These are phyloP conservation scores for Zygnema cylindricum DNA, from an alignment of 139 green algal species.

Conservation along the genomic window DNA sequence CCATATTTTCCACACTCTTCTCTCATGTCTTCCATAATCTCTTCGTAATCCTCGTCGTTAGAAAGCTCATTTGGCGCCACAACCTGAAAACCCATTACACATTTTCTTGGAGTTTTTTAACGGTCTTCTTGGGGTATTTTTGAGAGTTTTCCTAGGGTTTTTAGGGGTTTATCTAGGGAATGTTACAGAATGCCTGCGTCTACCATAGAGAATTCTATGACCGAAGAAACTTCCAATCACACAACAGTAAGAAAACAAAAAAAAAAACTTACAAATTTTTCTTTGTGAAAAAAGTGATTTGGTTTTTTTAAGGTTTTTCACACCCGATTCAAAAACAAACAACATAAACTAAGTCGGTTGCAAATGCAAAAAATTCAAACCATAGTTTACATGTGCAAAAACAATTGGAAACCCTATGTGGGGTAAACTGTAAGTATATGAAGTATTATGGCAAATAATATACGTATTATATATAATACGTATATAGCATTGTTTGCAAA, in stretches of 20 bases:
- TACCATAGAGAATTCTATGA: neutral
- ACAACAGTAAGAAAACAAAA: neutral
- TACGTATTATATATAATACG: too few relatives aligned
- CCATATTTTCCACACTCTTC: slow-evolving; percentile 80
- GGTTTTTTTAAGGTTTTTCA: too few relatives aligned
- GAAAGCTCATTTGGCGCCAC: slow-evolving; percentile 84
- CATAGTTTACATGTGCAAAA: too few relatives aligned
- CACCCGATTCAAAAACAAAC: too few relatives aligned
- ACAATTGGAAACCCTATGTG: too few relatives aligned
- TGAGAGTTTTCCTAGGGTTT: neutral
- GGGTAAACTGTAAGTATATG: too few relatives aligned
- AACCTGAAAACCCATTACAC: slow-evolving; percentile 37
- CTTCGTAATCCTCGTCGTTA: slow-evolving; percentile 86
- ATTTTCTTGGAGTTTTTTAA: slow-evolving; percentile 9
- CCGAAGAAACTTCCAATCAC: neutral
- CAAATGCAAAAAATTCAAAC: too few relatives aligned
- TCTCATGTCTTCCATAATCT: slow-evolving; percentile 88
- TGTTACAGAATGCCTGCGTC: slow-evolving; percentile 2
- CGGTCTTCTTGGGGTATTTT: neutral
- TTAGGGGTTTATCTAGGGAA: neutral
- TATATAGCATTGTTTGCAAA: neutral
- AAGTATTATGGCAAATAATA: too few relatives aligned
- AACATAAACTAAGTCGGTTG: too few relatives aligned
- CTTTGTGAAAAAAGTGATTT: too few relatives aligned
- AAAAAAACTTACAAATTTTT: neutral